Evolutionary conservation across 2,329 filamentous ascomycete species (phyloP).

Genomic region (Ophiostoma angusticollis): DNA sequence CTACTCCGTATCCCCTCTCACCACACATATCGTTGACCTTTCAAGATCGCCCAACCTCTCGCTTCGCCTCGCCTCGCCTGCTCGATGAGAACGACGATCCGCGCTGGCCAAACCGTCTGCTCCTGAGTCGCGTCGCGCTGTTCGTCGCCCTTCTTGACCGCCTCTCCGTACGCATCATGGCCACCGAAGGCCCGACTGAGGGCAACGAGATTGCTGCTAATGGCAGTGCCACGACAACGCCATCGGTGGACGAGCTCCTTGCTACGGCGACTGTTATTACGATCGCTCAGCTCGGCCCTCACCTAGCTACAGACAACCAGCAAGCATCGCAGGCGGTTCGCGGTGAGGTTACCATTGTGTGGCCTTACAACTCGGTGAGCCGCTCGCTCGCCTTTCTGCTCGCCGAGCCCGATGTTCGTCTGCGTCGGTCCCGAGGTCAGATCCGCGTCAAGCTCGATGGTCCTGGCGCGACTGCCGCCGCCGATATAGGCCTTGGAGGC

Average conservation of each 20-base stretch:
- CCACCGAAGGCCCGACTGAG: not conserved
- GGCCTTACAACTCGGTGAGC: constrained; percentile 77
- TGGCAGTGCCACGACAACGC: constrained; percentile 14
- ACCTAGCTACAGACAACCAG: constrained; percentile 25
- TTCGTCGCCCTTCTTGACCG: too few species aligned
- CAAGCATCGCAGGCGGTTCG: constrained; percentile 35
- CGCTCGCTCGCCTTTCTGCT: constrained; percentile 66
- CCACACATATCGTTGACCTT: too few species aligned
- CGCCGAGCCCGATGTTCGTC: constrained; percentile 70
- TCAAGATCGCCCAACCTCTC: too few species aligned
- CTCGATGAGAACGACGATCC: too few species aligned
- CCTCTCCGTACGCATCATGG: too few species aligned
- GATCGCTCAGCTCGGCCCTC: constrained; percentile 43
- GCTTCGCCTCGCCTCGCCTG: too few species aligned
- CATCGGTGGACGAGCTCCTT: constrained; percentile 10
- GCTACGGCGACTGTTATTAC: constrained; percentile 19
- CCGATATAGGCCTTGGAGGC: constrained; percentile 56
- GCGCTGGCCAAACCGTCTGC: too few species aligned
- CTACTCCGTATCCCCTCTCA: too few species aligned
- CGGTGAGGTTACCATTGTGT: constrained; percentile 71
- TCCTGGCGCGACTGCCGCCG: constrained; percentile 55
- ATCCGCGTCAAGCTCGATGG: constrained; percentile 66
- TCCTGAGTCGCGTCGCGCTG: too few species aligned
- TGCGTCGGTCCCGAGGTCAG: constrained; percentile 66
- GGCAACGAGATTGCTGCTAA: not conserved